Conservation (phyloP, 2,329 filamentous ascomycete genomes). For the Alternaria sp. region DNA sequence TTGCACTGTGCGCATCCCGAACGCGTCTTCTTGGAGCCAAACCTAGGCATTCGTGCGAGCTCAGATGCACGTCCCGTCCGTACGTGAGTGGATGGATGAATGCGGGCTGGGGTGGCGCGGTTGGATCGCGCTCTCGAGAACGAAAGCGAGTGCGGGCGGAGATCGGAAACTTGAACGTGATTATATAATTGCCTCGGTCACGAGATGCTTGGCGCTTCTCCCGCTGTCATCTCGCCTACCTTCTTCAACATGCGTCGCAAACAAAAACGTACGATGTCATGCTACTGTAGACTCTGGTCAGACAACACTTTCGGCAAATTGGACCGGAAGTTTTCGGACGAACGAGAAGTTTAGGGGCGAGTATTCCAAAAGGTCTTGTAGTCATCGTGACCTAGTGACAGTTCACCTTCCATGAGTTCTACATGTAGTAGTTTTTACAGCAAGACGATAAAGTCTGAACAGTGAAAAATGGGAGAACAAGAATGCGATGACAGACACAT, state of each 20-base stretch:
- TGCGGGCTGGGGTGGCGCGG: not conserved
- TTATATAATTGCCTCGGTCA: not conserved
- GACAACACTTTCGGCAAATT: not conserved
- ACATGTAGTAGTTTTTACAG: not conserved
- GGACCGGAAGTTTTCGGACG: not conserved
- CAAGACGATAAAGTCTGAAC: not conserved
- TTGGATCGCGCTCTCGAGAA: not conserved
- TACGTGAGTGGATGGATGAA: not conserved
- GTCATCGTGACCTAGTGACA: not conserved
- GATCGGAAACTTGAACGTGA: not conserved
- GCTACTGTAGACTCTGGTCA: not conserved
- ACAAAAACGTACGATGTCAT: not conserved
- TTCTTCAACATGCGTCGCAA: not conserved
- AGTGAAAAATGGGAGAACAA: not conserved
- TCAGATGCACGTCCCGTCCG: not conserved
- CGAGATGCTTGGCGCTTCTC: not conserved
- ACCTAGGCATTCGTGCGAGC: slow-evolving; percentile 5
- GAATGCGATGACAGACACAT: not conserved
- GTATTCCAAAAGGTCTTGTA: not conserved
- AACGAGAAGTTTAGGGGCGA: not conserved
- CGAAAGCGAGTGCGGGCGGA: slow-evolving; percentile 4
- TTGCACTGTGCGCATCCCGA: slow-evolving; percentile 38
- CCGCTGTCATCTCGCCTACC: not conserved
- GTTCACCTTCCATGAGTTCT: not conserved
- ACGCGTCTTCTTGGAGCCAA: slow-evolving; percentile 16